phyloP scores from a whole-genome alignment of 176 grass and related monocot genomes.

The Miscanthus lutarioriparius region DNA sequence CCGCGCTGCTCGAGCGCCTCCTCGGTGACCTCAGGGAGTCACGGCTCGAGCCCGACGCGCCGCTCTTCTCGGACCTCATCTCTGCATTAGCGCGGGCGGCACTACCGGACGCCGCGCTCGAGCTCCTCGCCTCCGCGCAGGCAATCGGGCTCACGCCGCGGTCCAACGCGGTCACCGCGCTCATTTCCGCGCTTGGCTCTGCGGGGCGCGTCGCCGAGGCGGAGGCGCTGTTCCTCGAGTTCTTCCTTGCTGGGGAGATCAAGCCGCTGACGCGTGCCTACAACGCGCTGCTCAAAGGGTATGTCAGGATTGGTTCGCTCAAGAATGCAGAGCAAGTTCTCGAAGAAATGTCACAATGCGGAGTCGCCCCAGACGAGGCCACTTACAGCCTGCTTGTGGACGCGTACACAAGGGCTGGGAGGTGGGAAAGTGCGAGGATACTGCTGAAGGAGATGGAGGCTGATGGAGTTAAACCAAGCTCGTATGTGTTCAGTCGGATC shows the following conservation, averaged over 20 bases:
- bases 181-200: constrained; percentile 68
- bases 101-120: constrained; percentile 69
- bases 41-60: constrained; percentile 78
- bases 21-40: constrained; percentile 57
- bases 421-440: constrained; percentile 94
- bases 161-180: constrained; percentile 69
- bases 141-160: constrained; percentile 90
- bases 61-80: constrained; percentile 86
- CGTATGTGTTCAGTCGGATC: constrained; percentile 87
- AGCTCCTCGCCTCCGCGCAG: constrained; percentile 77
- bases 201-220: constrained; percentile 76
- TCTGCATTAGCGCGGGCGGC: constrained; percentile 67
- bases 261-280: constrained; percentile 69
- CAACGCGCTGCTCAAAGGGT: constrained; percentile 94
- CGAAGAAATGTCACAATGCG: constrained; percentile 81
- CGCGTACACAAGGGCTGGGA: constrained; percentile 69
- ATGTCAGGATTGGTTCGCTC: constrained; percentile 75
- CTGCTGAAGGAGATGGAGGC: constrained; percentile 90
- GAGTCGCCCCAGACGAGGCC: constrained; percentile 70
- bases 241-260: constrained; percentile 77
- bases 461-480: constrained; percentile 68
- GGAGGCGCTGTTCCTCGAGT: constrained; percentile 86
- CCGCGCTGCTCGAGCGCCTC: constrained; percentile 59
- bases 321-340: constrained; percentile 81
- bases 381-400: constrained; percentile 89